Evolutionary conservation across 257 asterid genomes (phyloP).

Genomic region (Phtheirospermum japonicum): DNA sequence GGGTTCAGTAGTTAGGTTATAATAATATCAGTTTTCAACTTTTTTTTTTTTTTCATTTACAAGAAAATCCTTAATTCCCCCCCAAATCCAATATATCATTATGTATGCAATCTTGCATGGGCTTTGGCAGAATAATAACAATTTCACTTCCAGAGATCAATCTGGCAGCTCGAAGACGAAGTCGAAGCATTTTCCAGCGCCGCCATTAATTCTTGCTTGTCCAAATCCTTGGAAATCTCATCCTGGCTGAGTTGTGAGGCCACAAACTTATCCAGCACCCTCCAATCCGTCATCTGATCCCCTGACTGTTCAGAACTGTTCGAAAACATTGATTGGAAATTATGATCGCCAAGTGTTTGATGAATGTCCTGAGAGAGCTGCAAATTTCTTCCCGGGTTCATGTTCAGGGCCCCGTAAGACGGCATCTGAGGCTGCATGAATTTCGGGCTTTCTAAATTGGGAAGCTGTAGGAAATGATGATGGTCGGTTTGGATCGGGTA

Average conservation of each 20-base stretch:
- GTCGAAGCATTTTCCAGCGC: constrained; percentile 39
- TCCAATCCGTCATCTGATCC: constrained; percentile 68
- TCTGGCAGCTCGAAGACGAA: constrained; percentile 42
- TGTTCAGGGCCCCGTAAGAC: constrained; percentile 26
- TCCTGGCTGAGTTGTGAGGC: constrained; percentile 89
- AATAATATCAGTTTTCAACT: background rate
- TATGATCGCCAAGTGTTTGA: constrained; percentile 31
- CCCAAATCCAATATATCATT: no score
- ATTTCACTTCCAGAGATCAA: constrained; percentile 51
- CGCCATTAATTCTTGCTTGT: constrained; percentile 33
- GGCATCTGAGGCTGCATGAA: constrained; percentile 27
- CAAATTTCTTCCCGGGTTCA: constrained; percentile 10
- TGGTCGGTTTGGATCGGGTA: constrained; percentile 33
- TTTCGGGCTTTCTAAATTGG: constrained; percentile 59
- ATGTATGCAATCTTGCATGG: constrained; percentile 2
- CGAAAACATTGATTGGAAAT: constrained; percentile 22
- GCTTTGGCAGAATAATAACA: background rate
- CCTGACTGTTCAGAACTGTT: constrained; percentile 24
- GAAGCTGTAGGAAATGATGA: constrained; percentile 60
- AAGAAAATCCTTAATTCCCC: no score
- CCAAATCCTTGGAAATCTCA: constrained; percentile 41
- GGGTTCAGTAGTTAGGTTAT: constrained; percentile 21
- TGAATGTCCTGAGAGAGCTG: constrained; percentile 27
- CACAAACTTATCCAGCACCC: constrained; percentile 79
- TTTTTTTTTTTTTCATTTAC: no score